Conservation (phyloP, 345 rosid species). For the Euphorbia pulcherrima region DNA sequence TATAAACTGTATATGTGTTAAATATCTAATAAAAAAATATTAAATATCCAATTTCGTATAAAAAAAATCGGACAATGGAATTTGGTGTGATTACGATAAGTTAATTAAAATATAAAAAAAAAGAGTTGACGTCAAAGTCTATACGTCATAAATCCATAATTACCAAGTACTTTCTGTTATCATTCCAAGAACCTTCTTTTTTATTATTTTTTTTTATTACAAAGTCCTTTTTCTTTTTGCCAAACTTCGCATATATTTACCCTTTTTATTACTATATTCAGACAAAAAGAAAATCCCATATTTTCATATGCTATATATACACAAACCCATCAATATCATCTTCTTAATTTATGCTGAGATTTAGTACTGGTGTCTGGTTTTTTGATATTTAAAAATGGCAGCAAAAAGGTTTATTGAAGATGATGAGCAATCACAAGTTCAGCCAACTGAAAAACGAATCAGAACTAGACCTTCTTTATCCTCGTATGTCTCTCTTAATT, state of each 20-base stretch:
- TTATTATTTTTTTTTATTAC: not conserved
- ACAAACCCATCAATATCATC: not conserved
- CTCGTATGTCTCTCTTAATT: slow-evolving; percentile 46
- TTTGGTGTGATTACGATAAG: too few species aligned
- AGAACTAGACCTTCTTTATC: slow-evolving; percentile 54
- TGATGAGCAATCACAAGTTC: slow-evolving; percentile 24
- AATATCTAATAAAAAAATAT: too few species aligned
- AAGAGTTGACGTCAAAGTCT: slow-evolving; percentile 43
- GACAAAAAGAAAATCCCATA: not conserved
- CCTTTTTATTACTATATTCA: not conserved
- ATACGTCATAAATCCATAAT: slow-evolving; percentile 8
- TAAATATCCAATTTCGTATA: too few species aligned
- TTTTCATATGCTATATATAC: not conserved
- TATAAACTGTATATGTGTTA: too few species aligned
- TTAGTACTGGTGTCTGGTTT: not conserved
- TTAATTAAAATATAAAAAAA: too few species aligned
- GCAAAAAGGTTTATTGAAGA: slow-evolving; percentile 51
- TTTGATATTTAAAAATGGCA: slow-evolving; percentile 37
- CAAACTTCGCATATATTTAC: too few species aligned
- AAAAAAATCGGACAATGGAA: too few species aligned
- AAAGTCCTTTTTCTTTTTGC: too few species aligned
- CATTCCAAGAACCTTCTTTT: slow-evolving; percentile 43
- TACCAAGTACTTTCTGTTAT: slow-evolving; percentile 34
- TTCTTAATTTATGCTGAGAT: not conserved
- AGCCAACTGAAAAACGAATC: slow-evolving; percentile 49